Evolutionary conservation across 495 filamentous ascomycete species (phyloP).

Genomic region (Aspergillus avenaceus): DNA sequence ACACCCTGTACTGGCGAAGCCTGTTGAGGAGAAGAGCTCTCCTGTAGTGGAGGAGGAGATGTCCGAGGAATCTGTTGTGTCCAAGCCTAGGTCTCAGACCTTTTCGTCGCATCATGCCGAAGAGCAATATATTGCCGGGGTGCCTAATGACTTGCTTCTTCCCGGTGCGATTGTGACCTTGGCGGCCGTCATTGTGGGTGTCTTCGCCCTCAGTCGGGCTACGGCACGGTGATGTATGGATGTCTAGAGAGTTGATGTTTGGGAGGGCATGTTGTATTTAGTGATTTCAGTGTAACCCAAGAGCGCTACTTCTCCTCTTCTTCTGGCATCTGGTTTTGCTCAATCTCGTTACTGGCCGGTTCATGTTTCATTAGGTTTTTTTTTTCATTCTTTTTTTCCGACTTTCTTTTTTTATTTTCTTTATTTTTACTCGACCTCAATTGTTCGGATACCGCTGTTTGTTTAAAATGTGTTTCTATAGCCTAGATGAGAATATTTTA

Average conservation of each 20-base stretch:
- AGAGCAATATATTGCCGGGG: slow-evolving; percentile 80
- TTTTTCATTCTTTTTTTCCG: neutral
- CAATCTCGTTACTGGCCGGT: too few species aligned
- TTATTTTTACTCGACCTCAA: slow-evolving; percentile 9
- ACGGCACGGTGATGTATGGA: slow-evolving; percentile 54
- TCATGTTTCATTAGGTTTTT: too few species aligned
- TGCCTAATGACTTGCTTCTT: slow-evolving; percentile 91
- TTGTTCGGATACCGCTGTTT: slow-evolving; percentile 27
- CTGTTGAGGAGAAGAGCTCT: slow-evolving; percentile 57
- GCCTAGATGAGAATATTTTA: neutral
- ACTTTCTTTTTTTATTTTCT: neutral
- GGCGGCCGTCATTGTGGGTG: slow-evolving; percentile 87
- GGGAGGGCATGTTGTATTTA: neutral
- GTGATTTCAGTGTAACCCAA: slow-evolving; percentile 12
- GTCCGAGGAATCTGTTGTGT: slow-evolving; percentile 54
- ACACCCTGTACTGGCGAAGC: slow-evolving; percentile 52
- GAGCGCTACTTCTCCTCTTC: slow-evolving; percentile 10
- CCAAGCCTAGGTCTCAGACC: slow-evolving; percentile 30
- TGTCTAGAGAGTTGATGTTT: neutral
- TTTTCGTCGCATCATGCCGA: slow-evolving; percentile 46
- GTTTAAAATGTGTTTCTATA: slow-evolving; percentile 3
- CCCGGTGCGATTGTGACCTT: slow-evolving; percentile 93
- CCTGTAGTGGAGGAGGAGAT: slow-evolving; percentile 42
- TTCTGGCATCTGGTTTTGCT: neutral
- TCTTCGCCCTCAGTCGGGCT: slow-evolving; percentile 83